Base-by-base conservation (phyloP, 2,329 filamentous ascomycete species). In the Clathrospora elynae region DNA sequence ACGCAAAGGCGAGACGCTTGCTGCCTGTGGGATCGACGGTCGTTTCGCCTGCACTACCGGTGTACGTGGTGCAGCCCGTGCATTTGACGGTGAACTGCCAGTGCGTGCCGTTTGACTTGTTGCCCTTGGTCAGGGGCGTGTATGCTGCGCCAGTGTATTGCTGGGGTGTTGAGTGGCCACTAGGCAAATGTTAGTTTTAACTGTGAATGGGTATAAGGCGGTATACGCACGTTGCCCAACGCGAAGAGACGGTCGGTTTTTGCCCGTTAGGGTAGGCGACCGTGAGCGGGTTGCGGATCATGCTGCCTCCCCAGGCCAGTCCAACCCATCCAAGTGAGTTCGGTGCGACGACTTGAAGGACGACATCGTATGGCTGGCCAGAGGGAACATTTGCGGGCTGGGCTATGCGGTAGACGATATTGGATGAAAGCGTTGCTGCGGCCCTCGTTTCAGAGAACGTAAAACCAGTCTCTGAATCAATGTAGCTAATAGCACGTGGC, bases 31-130 rank as follows among this genome's bases (percentile, higher is more conserved):
- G 58, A 24, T 61, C 57, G 18, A 67, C 54, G 2, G 42, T 42
- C 6, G 37, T 35, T 6, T 30, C 24, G 10, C 61, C 53, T 4
- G 42, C 53, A 6, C 38, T 30, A 19, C 55, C 53, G 6, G 42
- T 54, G 35, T 40, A 65, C 2, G 55, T 50, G 7, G 61, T 66
- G 49, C 64, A 67, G 25, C 64, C 64, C 7, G 52, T 51, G 39
- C 64, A 67, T 39, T 60, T 59, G 8, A 51, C 62, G 9, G 60
- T 66, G 49, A 49, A 63, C 30, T 64, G 60, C 61, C 61, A 67
- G 38, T 67, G 62, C 2, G 61, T 63, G 7, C 51, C 46, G 51
- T 67, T 67, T 12, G 50, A 50, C 9, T 51, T 53, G 53, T 64
- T 65, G 35, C 64, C 64, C 1, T 44, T 50, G 10, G 25, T 55